Conservation (phyloP, 352 stramenopile genomes). For the Thalassiosira mediterranea region DNA sequence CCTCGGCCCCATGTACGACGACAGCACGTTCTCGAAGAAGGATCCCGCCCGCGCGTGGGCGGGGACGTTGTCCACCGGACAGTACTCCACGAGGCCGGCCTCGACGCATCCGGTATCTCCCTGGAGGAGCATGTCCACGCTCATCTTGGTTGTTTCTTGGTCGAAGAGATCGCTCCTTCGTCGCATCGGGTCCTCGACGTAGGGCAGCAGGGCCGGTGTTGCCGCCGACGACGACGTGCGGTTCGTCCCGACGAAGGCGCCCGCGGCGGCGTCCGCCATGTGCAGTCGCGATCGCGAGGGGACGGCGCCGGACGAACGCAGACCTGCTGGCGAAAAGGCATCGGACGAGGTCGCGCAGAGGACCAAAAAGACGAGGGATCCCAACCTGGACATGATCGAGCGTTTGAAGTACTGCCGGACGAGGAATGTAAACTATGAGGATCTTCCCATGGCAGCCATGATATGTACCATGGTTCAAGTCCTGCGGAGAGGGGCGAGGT, state of each 20-base stretch:
- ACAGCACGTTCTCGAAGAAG: constrained; percentile 8
- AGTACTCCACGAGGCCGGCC: neutral
- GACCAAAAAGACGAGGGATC: neutral
- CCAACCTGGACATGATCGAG: neutral
- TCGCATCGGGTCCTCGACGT: neutral
- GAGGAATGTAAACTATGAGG: too few species aligned
- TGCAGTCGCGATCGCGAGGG: neutral
- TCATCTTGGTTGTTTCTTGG: neutral
- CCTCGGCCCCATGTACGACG: constrained; percentile 49
- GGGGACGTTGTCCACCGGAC: neutral
- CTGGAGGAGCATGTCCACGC: neutral
- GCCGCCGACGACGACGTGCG: neutral
- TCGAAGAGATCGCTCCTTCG: neutral
- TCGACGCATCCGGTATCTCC: constrained; percentile 9
- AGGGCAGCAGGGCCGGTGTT: neutral
- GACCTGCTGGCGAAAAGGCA: neutral
- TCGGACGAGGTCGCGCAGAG: neutral
- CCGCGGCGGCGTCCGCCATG: neutral
- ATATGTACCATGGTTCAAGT: too few species aligned
- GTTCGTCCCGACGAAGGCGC: neutral
- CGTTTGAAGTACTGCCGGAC: too few species aligned
- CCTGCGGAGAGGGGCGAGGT: too few species aligned
- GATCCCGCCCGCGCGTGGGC: too few species aligned
- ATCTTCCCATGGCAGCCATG: too few species aligned
- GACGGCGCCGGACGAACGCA: neutral